A percentile compares a stretch with the other conserved stretches of the same genome.
Evolutionary conservation across 495 filamentous ascomycete genomes (phyloP).

Genomic region (Chlorociboria aeruginascens): DNA sequence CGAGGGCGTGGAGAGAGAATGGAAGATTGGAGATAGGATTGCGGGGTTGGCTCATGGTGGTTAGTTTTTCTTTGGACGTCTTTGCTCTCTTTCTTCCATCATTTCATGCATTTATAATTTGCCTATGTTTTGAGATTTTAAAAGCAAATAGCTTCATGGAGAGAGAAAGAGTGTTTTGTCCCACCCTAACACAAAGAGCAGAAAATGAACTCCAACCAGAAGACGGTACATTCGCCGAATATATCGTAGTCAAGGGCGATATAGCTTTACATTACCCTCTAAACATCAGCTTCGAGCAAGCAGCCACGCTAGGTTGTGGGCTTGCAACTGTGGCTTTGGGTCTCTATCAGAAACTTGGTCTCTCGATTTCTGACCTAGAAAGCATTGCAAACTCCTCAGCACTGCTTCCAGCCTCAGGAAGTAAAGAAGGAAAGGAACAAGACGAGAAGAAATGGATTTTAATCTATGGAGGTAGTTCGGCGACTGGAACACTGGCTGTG

Average conservation of each 20-base stretch:
- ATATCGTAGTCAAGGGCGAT: constrained; percentile 7
- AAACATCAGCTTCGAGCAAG: constrained; percentile 24
- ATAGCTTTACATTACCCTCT: constrained; percentile 24
- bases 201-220: constrained; percentile 9
- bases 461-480: constrained; percentile 14
- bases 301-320: constrained; percentile 28
- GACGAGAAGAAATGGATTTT: not conserved
- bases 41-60: constrained; percentile 6
- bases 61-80: not conserved
- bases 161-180: too few species aligned
- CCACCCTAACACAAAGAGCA: not conserved
- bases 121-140: not conserved
- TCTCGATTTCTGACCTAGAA: not conserved
- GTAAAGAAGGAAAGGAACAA: not conserved
- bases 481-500: constrained; percentile 24
- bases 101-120: not conserved
- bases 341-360: constrained; percentile 19
- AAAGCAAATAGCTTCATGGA: too few species aligned
- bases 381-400: too few species aligned
- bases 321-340: constrained; percentile 29
- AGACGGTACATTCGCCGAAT: constrained; percentile 11
- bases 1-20: constrained; percentile 28
- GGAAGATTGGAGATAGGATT: constrained; percentile 31
- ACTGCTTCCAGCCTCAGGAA: not conserved
- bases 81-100: not conserved